Evolutionary conservation across 345 rosid genomes (phyloP), one percentile per base, ranked within the genome.

Genomic region (Garcia nutans): DNA sequence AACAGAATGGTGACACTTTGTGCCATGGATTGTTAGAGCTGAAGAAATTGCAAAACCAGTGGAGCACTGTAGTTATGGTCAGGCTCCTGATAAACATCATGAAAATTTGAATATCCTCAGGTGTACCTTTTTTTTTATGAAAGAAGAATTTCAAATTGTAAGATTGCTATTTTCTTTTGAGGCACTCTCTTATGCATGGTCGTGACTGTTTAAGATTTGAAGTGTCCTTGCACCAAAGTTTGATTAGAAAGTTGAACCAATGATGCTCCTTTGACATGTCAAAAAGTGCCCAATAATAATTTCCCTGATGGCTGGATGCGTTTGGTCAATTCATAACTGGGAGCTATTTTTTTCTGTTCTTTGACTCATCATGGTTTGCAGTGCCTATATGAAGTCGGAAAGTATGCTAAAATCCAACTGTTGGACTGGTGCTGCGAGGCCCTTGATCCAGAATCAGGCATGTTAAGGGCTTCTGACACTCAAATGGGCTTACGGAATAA

Each of bases 371-470:
- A 60, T 78, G 42, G 56, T 62, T 73, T 83, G 83, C 87, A 96
- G 99, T 91, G 97, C 83, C 82, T 93, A 15, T 81, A 82, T 81
- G 98, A 88, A 87, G 90, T 83, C 72, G 97, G 85, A 59, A 93
- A 91, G 82, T 78, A 71, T 68, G 84, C 84, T 74, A 85, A 86
- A 71, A 75, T 93, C 77, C 85, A 78, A 75, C 79, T 96, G 71
- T 86, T 96, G 20, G 99, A 93, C 91, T 77, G 93, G 55, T 82
- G 90, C 56, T 92, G 96, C 52, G 99, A 96, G 82, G 91, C 89
- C 74, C 92, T 91, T 82, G 90, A 93, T 85, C 97, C 94, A 47
- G 88, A 86, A 63, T 82, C 84, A 45, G 84, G 71, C 70, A 81
- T 77, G 75, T 75, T 79, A 70, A 82, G 78, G 81, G 80, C 62